Conservation (phyloP, 2,329 filamentous ascomycete genomes). For the Exophiala viscosa region DNA sequence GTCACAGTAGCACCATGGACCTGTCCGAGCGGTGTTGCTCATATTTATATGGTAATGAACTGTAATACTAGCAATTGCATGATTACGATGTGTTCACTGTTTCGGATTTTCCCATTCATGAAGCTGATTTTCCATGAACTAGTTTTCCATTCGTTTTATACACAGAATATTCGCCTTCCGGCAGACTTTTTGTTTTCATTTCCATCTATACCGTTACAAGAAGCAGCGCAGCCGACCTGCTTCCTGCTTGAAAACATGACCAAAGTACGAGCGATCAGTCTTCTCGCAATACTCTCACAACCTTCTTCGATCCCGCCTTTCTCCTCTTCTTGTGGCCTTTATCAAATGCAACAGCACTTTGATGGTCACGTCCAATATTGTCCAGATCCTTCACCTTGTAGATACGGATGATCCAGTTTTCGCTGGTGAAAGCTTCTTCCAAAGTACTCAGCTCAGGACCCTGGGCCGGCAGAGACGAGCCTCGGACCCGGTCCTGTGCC, state of each 20-base stretch:
- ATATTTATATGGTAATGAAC: too few species aligned
- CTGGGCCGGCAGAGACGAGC: conserved; percentile 72
- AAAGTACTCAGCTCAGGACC: conserved; percentile 81
- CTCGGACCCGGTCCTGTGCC: conserved; percentile 84
- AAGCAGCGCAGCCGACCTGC: too few species aligned
- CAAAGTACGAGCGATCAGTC: conserved; percentile 31
- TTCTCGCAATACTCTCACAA: conserved; percentile 42
- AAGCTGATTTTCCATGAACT: too few species aligned
- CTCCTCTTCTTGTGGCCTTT: conserved; percentile 53
- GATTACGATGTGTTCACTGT: too few species aligned
- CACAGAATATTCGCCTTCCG: too few species aligned
- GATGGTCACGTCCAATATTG: conserved; percentile 88
- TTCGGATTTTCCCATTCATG: too few species aligned
- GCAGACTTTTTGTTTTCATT: too few species aligned
- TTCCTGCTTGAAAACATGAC: too few species aligned
- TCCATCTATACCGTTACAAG: too few species aligned
- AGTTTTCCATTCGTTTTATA: too few species aligned
- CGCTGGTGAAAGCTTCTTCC: conserved; percentile 96
- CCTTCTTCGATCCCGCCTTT: conserved; percentile 41
- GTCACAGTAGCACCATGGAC: neutral
- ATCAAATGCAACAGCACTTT: conserved; percentile 54
- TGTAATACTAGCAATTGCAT: too few species aligned
- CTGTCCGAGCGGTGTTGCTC: too few species aligned
- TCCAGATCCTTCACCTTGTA: conserved; percentile 99
- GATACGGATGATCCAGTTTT: conserved; percentile 99